These are phyloP conservation scores for Cyberlindnera maritima DNA, from an alignment of 805 yeast genomes.

Conservation along the genomic window DNA sequence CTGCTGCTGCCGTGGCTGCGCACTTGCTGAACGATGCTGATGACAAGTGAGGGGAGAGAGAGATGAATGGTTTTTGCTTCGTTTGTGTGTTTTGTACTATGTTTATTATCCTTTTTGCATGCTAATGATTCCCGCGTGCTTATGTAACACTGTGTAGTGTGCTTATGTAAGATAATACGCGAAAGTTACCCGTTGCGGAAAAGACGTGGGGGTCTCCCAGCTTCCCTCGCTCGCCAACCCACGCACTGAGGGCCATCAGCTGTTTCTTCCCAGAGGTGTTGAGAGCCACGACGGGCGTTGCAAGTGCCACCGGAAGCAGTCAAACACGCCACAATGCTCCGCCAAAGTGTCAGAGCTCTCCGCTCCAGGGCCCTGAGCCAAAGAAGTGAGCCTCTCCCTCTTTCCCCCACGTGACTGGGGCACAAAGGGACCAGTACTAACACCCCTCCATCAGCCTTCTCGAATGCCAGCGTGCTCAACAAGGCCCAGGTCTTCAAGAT, in stretches of 20 bases:
- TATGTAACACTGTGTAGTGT: background rate
- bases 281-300: background rate
- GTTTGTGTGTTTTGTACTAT: background rate
- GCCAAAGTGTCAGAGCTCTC: slow-evolving; percentile 2
- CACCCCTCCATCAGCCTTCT: slow-evolving; percentile 15
- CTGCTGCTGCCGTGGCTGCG: slow-evolving; percentile 17
- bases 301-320: background rate
- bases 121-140: background rate
- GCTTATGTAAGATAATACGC: background rate
- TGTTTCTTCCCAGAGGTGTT: background rate
- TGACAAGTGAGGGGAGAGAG: background rate
- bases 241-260: slow-evolving; percentile 2
- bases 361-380: background rate
- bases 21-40: slow-evolving; percentile 1
- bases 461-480: slow-evolving; percentile 20
- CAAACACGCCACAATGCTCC: slow-evolving; percentile 10
- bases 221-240: background rate
- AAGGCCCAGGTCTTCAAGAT: slow-evolving; percentile 58
- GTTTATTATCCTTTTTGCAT: background rate
- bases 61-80: background rate
- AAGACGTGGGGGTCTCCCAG: slow-evolving; percentile 3
- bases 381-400: slow-evolving; percentile 9
- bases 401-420: background rate
- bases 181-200: background rate
- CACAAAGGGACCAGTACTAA: background rate